Evolutionary conservation across 108 stramenopile species (phyloP), one percentile per base, ranked within the genome.

Genomic region (Licmophora abbreviata): DNA sequence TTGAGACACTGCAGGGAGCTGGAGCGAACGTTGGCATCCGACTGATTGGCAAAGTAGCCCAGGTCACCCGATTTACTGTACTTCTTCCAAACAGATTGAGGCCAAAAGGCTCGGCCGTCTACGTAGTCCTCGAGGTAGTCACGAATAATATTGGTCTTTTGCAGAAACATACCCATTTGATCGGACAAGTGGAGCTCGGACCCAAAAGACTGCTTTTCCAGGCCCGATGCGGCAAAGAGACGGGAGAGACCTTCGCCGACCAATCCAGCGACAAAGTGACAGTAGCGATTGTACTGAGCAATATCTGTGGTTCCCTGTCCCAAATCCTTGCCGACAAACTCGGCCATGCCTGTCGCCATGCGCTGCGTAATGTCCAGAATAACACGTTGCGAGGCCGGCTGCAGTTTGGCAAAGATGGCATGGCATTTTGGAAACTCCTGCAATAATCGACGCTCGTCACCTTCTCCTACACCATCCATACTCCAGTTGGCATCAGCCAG

Each of bases 61-160:
- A 97, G 54, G 28, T 88, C 93, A 15, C 78, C 84, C 18, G 54
- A 68, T 22, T 66, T 54, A 20, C 76, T 59, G 67, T 95, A 85
- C 56, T 87, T 82, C 51, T 85, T 90, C 97, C 97, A 96, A 8
- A 98, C 75, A 9, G 76, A 59, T 58, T 88, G 90, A 3, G 99
- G 99, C 99, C 99, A 99, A 49, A 95, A 99, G 15, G 99, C 96
- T 27, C 99, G 79, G 36, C 94, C 91, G 50, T 99, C 99, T 20
- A 97, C 97, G 59, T 94, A 97, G 65, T 99, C 99, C 65, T 99
- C 99, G 56, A 99, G 65, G 60, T 98, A 99, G 54, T 99, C 99
- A 38, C 99, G 87, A 55, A 99, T 97, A 49, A 99, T 99, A 61
- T 99, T 99, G 4, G 96, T 97, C 68, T 98, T 98, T 74, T 99